A percentile compares a stretch with the other conserved stretches of the same genome.
Evolutionary conservation across 2,329 filamentous ascomycete species (phyloP).

Genomic region (Aspergillus costaricaensis): DNA sequence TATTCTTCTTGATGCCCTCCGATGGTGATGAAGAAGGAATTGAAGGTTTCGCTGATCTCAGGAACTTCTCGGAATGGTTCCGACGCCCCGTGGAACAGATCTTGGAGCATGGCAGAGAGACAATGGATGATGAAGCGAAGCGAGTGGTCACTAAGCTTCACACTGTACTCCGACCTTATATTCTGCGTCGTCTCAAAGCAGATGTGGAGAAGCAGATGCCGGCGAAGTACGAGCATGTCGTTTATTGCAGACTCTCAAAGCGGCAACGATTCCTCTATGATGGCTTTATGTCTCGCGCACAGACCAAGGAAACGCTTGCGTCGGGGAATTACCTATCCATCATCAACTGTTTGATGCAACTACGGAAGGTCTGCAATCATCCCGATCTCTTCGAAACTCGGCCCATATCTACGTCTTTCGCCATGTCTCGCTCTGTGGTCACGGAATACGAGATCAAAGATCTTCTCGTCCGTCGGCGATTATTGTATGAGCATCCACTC

Average conservation of each 20-base stretch:
- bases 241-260: conserved; percentile 93
- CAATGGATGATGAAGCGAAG: conserved; percentile 91
- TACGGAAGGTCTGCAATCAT: conserved; percentile 97
- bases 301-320: conserved; percentile 83
- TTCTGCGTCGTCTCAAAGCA: conserved; percentile 86
- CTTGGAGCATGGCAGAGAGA: conserved; percentile 87
- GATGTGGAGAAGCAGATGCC: conserved; percentile 99
- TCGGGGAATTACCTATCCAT: conserved; percentile 97
- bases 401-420: conserved; percentile 94
- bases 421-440: conserved; percentile 77
- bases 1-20: conserved; percentile 95
- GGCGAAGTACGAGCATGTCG: conserved; percentile 94
- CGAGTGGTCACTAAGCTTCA: conserved; percentile 92
- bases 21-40: conserved; percentile 72
- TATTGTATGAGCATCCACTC: conserved; percentile 66
- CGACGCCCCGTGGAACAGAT: conserved; percentile 95
- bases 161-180: conserved; percentile 87
- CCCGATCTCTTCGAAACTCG: conserved; percentile 95
- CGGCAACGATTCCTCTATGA: conserved; percentile 95
- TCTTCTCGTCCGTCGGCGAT: conserved; percentile 64
- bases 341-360: conserved; percentile 96
- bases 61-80: conserved; percentile 96
- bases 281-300: conserved; percentile 86
- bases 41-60: conserved; percentile 89
- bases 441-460: conserved; percentile 75